Evolutionary conservation across 202 grass and related monocot genomes (phyloP), one percentile per base, ranked within the genome.

Genomic region (Carex arenaria): DNA sequence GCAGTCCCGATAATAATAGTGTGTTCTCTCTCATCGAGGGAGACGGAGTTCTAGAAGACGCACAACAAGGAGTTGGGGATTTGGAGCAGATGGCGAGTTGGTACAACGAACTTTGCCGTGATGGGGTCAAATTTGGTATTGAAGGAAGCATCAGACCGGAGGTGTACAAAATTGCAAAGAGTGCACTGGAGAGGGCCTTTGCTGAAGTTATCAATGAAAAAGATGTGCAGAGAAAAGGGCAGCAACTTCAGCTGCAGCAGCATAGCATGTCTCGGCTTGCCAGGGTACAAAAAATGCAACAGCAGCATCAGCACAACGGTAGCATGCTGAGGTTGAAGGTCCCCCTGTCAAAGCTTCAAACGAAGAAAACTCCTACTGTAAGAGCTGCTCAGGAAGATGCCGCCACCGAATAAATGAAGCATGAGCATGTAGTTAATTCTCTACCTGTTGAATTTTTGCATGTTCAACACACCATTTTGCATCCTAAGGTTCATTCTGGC

Each of bases 41-140:
- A 53, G 42, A 80, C 82, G 1, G 84, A 85, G 18, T 34, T 52
- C 1, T 67, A 26, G 45, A 30, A 28, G 60, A 82, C 13, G 45
- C 23, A 53, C 40, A 81, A 14, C 64, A 78, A 68, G 77, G 78
- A 79, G 9, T 54, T 60, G 80, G 83, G 63, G 74, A 82, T 20
- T 45, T 64, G 62, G 84, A 93, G 23, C 38, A 73, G 49, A 70
- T 87, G 70, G 67, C 62, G 80, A 79, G 73, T 81, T 86, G 87
- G 89, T 86, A 91, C 74, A 89, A 91, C 15, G 89, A 94, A 85
- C 79, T 89, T 34, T 94, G 82, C 70, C 20, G 61, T 23, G 89
- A 86, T 51, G 87, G 83, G 55, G 61, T 90, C 42, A 79, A 32
- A 78, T 87, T 81, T 40, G 85, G 82, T 60, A 89, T 89, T 34